Conservation (phyloP, 2,329 filamentous ascomycete genomes). For the Fusarium sp. region DNA sequence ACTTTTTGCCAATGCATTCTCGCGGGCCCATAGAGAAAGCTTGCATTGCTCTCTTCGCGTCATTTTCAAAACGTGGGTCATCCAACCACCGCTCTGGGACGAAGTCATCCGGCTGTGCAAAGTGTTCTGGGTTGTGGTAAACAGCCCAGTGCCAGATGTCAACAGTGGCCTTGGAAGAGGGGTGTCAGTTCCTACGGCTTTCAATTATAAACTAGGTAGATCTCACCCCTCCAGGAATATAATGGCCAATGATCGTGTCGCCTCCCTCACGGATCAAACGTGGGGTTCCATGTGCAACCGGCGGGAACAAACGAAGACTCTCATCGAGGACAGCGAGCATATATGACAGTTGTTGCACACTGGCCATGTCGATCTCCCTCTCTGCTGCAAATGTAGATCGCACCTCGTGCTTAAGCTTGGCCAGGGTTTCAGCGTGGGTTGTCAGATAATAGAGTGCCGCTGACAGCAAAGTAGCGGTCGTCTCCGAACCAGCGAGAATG, state of each 20-base stretch:
- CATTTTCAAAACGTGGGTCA: slow-evolving; percentile 52
- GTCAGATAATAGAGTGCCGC: slow-evolving; percentile 50
- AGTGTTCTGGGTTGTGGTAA: slow-evolving; percentile 19
- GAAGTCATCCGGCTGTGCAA: slow-evolving; percentile 27
- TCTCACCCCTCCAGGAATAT: slow-evolving; percentile 52
- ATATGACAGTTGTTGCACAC: slow-evolving; percentile 32
- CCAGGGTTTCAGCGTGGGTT: slow-evolving; percentile 31
- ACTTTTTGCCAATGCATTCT: slow-evolving; percentile 68
- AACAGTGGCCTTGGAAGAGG: slow-evolving; percentile 4
- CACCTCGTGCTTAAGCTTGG: slow-evolving; percentile 57
- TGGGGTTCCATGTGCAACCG: neutral
- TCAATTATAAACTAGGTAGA: too few species aligned
- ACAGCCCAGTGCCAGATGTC: slow-evolving; percentile 34
- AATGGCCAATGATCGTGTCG: slow-evolving; percentile 36
- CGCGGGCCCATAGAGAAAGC: slow-evolving; percentile 65
- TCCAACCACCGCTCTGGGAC: slow-evolving; percentile 35
- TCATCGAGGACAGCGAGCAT: slow-evolving; percentile 60
- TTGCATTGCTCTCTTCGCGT: slow-evolving; percentile 60
- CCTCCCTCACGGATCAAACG: slow-evolving; percentile 52
- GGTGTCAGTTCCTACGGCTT: neutral
- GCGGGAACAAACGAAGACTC: slow-evolving; percentile 54
- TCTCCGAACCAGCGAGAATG: slow-evolving; percentile 54
- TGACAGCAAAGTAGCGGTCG: slow-evolving; percentile 52
- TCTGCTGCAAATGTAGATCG: slow-evolving; percentile 54
- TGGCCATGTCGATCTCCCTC: slow-evolving; percentile 55